A percentile compares a stretch with the other conserved stretches of the same genome.
Evolutionary conservation across 768 basidiomycete species (phyloP).

Genomic region (Psilocybe azurescens): DNA sequence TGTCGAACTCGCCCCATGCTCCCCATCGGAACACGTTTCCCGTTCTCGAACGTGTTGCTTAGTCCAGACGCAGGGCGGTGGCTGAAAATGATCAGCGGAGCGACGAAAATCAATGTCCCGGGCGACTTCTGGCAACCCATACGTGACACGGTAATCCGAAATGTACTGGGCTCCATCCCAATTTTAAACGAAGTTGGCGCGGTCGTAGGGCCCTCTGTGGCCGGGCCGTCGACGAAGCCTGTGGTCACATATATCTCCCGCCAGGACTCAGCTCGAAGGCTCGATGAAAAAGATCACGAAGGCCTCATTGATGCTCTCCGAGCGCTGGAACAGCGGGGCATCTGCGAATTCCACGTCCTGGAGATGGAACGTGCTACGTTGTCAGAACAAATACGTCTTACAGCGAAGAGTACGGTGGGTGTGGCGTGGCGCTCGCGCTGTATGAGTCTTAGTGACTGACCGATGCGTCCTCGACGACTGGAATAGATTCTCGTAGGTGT

Average conservation of each 20-base stretch:
- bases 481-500: conserved; percentile 37
- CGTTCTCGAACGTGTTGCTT: conserved; percentile 12
- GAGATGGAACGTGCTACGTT: conserved; percentile 27
- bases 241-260: conserved; percentile 64
- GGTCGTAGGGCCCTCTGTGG: conserved; percentile 18
- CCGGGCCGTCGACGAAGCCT: conserved; percentile 25
- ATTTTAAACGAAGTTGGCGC: conserved; percentile 17
- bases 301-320: conserved; percentile 27
- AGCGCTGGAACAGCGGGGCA: conserved; percentile 24
- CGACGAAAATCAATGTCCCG: conserved; percentile 33
- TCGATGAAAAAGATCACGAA: conserved; percentile 27
- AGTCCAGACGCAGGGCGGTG: conserved; percentile 34
- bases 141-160: conserved; percentile 31
- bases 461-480: conserved; percentile 1
- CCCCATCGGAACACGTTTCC: conserved; percentile 22
- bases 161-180: conserved; percentile 38
- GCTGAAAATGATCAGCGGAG: conserved; percentile 42
- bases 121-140: conserved; percentile 41
- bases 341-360: conserved; percentile 26
- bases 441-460: conserved; percentile 4
- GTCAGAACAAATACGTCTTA: conserved; percentile 25
- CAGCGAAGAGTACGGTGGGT: conserved; percentile 29
- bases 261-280: conserved; percentile 40
- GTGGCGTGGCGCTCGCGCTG: conserved; percentile 6
- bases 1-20: conserved; percentile 17